Conservation (phyloP, 208 protist species). For the Acanthamoeba healyi region DNA sequence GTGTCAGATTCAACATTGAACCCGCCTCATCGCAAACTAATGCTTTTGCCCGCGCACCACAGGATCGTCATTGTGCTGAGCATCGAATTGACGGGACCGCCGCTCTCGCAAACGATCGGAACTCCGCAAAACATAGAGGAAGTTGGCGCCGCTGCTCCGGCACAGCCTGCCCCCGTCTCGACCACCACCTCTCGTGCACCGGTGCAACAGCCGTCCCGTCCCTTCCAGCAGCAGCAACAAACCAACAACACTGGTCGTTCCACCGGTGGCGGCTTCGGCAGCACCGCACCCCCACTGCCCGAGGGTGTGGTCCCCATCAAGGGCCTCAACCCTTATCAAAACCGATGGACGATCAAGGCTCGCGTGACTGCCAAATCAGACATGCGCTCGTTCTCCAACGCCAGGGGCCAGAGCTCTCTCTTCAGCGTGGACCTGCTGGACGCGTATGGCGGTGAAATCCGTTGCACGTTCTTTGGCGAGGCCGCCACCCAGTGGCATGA, state of each 20-base stretch:
- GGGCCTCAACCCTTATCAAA: constrained; percentile 77
- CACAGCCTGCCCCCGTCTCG: not conserved
- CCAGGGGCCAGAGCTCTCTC: constrained; percentile 71
- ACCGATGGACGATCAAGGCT: constrained; percentile 80
- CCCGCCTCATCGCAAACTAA: no score
- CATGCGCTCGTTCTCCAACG: constrained; percentile 68
- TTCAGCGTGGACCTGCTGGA: constrained; percentile 81
- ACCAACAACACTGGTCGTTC: not conserved
- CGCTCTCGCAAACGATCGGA: not conserved
- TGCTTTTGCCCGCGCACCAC: not conserved
- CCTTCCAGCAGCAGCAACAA: not conserved
- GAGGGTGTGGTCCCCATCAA: constrained; percentile 73
- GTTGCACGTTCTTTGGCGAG: constrained; percentile 81
- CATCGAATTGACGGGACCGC: not conserved
- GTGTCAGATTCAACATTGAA: no score
- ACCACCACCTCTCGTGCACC: not conserved
- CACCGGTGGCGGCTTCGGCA: not conserved
- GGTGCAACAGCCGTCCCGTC: not conserved
- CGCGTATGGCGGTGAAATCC: constrained; percentile 78
- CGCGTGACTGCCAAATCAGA: constrained; percentile 74
- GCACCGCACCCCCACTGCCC: not conserved
- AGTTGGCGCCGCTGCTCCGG: not conserved
- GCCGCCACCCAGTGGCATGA: constrained; percentile 71
- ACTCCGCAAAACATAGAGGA: constrained; percentile 40
- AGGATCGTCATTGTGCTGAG: constrained; percentile 52